A percentile compares a stretch with the other conserved stretches of the same genome.
Conservation (phyloP, 768 basidiomycete species). For the Amanita phalloides region DNA sequence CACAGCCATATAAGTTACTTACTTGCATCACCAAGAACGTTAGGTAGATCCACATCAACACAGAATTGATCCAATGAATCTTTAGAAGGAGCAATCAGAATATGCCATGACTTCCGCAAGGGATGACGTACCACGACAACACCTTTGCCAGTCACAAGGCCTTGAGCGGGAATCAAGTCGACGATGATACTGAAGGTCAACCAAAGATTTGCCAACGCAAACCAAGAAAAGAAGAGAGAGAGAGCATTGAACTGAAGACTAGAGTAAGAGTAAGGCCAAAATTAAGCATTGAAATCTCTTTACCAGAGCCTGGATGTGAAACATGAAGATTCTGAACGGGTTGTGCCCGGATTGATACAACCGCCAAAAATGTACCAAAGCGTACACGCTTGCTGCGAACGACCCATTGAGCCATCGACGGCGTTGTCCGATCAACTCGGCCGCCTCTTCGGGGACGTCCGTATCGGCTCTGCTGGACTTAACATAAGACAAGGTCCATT, state of each 20-base stretch:
- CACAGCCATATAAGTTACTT: neutral
- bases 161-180: slow-evolving; percentile 57
- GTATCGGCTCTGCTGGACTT: slow-evolving; percentile 95
- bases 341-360: slow-evolving; percentile 1
- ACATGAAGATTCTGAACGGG: slow-evolving; percentile 71
- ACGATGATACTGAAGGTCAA: slow-evolving; percentile 92
- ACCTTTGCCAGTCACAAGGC: slow-evolving; percentile 17
- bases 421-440: slow-evolving; percentile 90
- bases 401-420: slow-evolving; percentile 96
- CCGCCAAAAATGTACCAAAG: slow-evolving; percentile 70
- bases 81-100: slow-evolving; percentile 6
- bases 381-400: slow-evolving; percentile 87
- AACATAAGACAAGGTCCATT: slow-evolving; percentile 84
- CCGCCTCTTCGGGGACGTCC: slow-evolving; percentile 83
- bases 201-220: slow-evolving; percentile 88
- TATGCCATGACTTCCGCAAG: slow-evolving; percentile 61
- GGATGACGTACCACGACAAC: slow-evolving; percentile 34
- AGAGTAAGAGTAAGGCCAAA: neutral
- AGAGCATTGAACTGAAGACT: slow-evolving; percentile 66
- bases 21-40: slow-evolving; percentile 67
- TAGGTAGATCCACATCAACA: slow-evolving; percentile 83
- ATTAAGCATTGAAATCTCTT: slow-evolving; percentile 16
- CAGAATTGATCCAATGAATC: slow-evolving; percentile 71
- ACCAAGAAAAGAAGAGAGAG: slow-evolving; percentile 85
- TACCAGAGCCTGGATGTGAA: slow-evolving; percentile 88